Base-by-base conservation (phyloP, 2,329 filamentous ascomycete species). In the Trichophyton benhamiae region DNA sequence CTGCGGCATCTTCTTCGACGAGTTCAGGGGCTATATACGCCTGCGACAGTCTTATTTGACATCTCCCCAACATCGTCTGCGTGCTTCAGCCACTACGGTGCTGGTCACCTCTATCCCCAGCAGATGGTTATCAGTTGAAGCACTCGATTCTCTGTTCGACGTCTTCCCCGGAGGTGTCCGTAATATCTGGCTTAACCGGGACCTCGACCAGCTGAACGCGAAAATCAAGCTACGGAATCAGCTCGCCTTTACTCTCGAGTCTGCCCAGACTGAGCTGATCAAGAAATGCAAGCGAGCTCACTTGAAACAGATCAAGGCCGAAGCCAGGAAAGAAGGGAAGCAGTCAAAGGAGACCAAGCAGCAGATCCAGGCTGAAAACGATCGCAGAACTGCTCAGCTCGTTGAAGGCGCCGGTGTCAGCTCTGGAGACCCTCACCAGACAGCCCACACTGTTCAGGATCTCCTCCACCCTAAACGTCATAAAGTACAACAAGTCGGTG, bases 111-210 rank as follows among this genome's bases (percentile, higher is more conserved):
- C 87, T 9, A 96, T 99, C 59, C 94, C 94, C 0, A 78, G 82
- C 46, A 95, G 95, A 70, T 99, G 94, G 94, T 83, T 95, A 6
- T 90, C 83, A 1, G 83, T 89, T 57, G 86, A 95, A 52, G 89
- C 89, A 0, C 80, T 99, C 3, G 82, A 85, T 62, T 87, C 87
- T 0, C 79, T 99, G 0, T 99, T 95, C 69, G 94, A 99, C 71
- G 91, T 97, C 0, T 97, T 96, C 67, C 94, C 94, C 0, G 94
- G 94, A 20, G 94, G 94, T 33, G 87, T 99, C 69, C 84, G 89
- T 63, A 97, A 97, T 67, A 88, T 99, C 55, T 99, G 92, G 91
- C 86, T 99, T 68, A 99, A 96, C 63, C 84, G 92, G 64, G 89
- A 99, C 70, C 87, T 90, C 66, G 89, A 91, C 49, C 82, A 86